Percentiles rank a stretch among this genome's conserved stretches.
phyloP scores from a whole-genome alignment of 192 early-diverging fungal species.

The Coemansia erecta region DNA sequence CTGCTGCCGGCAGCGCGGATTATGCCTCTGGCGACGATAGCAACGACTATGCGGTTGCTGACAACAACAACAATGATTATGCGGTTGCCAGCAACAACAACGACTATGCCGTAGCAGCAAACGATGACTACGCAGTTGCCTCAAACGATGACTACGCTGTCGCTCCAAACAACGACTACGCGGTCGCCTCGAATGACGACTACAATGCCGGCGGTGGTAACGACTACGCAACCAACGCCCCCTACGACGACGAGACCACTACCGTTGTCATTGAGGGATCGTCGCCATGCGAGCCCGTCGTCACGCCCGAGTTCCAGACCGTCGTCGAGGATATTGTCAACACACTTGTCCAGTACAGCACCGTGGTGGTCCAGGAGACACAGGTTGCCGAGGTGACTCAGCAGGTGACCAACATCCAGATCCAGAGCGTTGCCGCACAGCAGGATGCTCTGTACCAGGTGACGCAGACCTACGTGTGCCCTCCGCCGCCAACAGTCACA shows the following conservation, averaged over 20 bases:
- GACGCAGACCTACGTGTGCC: slow-evolving; percentile 46
- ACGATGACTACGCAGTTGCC: slow-evolving; percentile 3
- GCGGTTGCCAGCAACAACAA: background rate
- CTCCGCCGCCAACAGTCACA: slow-evolving; percentile 37
- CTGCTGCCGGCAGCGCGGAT: background rate
- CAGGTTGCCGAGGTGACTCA: slow-evolving; percentile 22
- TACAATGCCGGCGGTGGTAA: slow-evolving; percentile 2
- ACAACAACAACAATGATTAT: background rate
- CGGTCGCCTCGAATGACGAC: slow-evolving; percentile 7
- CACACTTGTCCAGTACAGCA: slow-evolving; percentile 40
- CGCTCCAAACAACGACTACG: slow-evolving; percentile 6
- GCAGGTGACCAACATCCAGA: slow-evolving; percentile 45
- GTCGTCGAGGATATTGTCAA: slow-evolving; percentile 38
- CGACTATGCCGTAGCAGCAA: background rate
- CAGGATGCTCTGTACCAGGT: slow-evolving; percentile 45
- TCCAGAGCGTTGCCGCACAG: slow-evolving; percentile 37
- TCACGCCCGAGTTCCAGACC: slow-evolving; percentile 36
- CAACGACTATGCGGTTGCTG: slow-evolving; percentile 5
- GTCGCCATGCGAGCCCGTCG: slow-evolving; percentile 26
- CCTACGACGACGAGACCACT: slow-evolving; percentile 16
- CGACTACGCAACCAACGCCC: background rate
- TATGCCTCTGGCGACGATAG: background rate
- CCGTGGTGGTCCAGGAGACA: slow-evolving; percentile 39
- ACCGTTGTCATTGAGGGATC: slow-evolving; percentile 26
- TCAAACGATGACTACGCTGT: slow-evolving; percentile 4